Evolutionary conservation across 441 rosid genomes (phyloP).

Genomic region (Pelargonium exstipulatum): DNA sequence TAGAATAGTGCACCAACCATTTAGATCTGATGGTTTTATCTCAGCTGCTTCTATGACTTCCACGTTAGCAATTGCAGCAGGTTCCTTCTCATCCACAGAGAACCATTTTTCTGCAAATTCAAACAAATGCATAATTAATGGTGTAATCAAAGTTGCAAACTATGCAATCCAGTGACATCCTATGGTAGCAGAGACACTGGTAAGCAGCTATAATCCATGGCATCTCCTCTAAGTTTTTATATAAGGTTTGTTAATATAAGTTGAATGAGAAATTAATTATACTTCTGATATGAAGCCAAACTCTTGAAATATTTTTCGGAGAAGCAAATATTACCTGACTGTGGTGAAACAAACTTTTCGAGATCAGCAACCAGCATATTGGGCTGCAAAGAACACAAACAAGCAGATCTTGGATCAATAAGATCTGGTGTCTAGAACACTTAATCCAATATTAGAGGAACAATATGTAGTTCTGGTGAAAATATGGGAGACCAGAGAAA

Average conservation of each 20-base stretch:
- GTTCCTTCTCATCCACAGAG: conserved; percentile 69
- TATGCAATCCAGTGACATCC: no score
- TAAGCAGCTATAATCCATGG: no score
- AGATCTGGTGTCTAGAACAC: no score
- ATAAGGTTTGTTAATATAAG: no score
- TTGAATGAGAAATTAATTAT: not conserved
- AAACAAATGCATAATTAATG: not conserved
- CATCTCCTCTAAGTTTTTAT: no score
- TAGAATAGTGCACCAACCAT: conserved; percentile 41
- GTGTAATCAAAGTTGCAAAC: not conserved
- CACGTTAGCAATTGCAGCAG: conserved; percentile 59
- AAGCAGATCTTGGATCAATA: not conserved
- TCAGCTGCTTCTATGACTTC: conserved; percentile 84
- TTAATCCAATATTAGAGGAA: no score
- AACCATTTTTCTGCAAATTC: conserved; percentile 58
- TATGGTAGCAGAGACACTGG: no score
- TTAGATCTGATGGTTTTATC: conserved; percentile 74
- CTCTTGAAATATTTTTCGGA: not conserved
- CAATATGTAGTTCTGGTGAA: not conserved
- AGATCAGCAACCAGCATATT: conserved; percentile 92
- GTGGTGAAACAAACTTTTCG: conserved; percentile 67
- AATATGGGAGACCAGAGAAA: conserved; percentile 2
- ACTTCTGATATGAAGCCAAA: not conserved
- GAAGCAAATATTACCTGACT: conserved; percentile 38
- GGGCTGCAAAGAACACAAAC: conserved; percentile 49